phyloP scores from a whole-genome alignment of 176 grass and related monocot genomes.

The Musa itinerans region DNA sequence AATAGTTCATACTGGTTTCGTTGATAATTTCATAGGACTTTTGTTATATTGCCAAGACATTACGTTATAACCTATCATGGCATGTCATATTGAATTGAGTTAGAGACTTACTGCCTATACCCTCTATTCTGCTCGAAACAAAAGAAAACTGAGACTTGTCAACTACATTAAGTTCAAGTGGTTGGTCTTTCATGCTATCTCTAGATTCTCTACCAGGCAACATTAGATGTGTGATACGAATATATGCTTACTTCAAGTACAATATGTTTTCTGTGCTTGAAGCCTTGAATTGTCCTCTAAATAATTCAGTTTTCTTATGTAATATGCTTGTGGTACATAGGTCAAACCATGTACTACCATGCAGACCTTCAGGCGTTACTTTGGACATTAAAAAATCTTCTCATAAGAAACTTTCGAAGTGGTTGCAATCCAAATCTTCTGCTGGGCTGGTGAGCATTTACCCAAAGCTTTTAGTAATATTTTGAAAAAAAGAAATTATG shows the following conservation, averaged over 20 bases:
- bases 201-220: neutral
- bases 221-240: neutral
- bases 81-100: neutral
- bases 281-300: neutral
- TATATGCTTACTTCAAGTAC: neutral
- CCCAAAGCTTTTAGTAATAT: neutral
- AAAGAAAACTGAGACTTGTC: neutral
- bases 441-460: constrained; percentile 56
- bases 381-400: constrained; percentile 93
- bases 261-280: neutral
- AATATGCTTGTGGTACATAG: constrained; percentile 28
- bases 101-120: neutral
- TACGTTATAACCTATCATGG: neutral
- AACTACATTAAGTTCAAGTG: neutral
- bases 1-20: neutral
- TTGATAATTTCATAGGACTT: neutral
- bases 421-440: constrained; percentile 85
- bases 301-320: neutral
- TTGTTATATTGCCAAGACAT: neutral
- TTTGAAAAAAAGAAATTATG: neutral
- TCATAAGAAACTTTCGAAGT: constrained; percentile 89
- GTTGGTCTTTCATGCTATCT: neutral
- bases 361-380: constrained; percentile 72
- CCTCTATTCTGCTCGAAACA: neutral
- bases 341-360: constrained; percentile 81